These are phyloP conservation scores for Vanderwaltozyma polyspora DNA, from an alignment of 805 yeast species.

Conservation along the genomic window DNA sequence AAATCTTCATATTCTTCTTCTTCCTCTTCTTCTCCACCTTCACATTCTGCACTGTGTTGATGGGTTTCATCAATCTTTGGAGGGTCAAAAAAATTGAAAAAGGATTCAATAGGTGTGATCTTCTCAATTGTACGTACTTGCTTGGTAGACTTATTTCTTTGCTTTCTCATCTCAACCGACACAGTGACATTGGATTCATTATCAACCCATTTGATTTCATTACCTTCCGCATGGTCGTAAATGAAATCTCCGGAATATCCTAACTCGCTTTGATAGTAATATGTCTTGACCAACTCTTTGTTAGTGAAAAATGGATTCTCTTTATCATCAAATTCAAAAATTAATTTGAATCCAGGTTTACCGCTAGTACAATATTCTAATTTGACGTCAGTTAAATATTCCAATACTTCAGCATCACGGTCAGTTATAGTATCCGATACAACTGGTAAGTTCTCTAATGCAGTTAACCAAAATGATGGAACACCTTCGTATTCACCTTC, in stretches of 20 bases:
- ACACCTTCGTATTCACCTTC: conserved; percentile 51
- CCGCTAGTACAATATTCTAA: conserved; percentile 58
- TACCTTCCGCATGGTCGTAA: conserved; percentile 94
- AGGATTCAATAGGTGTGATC: conserved; percentile 86
- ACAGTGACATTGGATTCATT: conserved; percentile 78
- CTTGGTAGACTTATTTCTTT: conserved; percentile 91
- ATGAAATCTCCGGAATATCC: conserved; percentile 94
- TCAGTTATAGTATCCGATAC: conserved; percentile 80
- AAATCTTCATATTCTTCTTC: conserved; percentile 60
- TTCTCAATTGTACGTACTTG: conserved; percentile 94
- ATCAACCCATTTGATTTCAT: conserved; percentile 64
- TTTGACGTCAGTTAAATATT: conserved; percentile 54
- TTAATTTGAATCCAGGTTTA: conserved; percentile 75
- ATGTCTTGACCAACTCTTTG: conserved; percentile 64
- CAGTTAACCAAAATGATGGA: conserved; percentile 95
- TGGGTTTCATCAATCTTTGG: conserved; percentile 48
- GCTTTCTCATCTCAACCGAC: conserved; percentile 85
- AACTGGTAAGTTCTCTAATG: conserved; percentile 74
- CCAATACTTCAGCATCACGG: conserved; percentile 77
- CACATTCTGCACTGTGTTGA: conserved; percentile 39
- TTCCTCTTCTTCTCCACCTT: conserved; percentile 37
- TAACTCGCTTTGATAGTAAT: conserved; percentile 85
- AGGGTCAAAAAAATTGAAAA: conserved; percentile 92
- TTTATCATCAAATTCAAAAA: conserved; percentile 57
- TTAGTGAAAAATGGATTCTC: conserved; percentile 71